phyloP scores from a whole-genome alignment of 768 basidiomycete species.

The Russula dissimulans region DNA sequence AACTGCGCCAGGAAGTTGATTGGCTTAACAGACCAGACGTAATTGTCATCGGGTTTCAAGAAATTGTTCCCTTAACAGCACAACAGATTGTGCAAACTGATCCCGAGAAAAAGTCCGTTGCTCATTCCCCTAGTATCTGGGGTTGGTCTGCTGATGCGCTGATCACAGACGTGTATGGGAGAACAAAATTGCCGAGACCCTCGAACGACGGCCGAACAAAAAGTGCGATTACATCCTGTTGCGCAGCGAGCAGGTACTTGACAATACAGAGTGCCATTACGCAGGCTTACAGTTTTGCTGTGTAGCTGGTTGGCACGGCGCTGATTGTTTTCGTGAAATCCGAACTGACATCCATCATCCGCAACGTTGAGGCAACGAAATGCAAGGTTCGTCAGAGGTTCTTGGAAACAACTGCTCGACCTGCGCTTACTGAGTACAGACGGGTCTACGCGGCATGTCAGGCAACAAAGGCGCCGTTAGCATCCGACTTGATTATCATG shows the following conservation, averaged over 20 bases:
- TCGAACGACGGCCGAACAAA: constrained; percentile 61
- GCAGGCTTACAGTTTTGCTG: neutral
- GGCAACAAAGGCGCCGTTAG: constrained; percentile 97
- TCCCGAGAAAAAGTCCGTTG: constrained; percentile 74
- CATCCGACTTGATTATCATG: constrained; percentile 84
- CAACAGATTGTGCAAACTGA: constrained; percentile 96
- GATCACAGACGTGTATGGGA: constrained; percentile 75
- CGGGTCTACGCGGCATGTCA: constrained; percentile 87
- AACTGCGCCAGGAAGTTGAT: neutral
- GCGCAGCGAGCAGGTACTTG: constrained; percentile 78
- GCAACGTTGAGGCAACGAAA: constrained; percentile 86
- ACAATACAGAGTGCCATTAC: neutral
- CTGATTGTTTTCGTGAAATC: constrained; percentile 77
- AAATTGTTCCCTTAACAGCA: constrained; percentile 96
- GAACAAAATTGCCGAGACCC: constrained; percentile 63
- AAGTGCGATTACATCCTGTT: constrained; percentile 73
- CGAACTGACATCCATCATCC: constrained; percentile 66
- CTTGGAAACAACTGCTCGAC: neutral
- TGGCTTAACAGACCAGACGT: constrained; percentile 61
- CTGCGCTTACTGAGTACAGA: constrained; percentile 34
- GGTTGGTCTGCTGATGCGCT: neutral
- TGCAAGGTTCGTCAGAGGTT: constrained; percentile 56
- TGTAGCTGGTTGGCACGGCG: constrained; percentile 88
- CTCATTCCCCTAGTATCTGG: neutral
- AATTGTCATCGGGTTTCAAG: constrained; percentile 88